Evolutionary conservation across 345 rosid species (phyloP).

Genomic region (Sonneratia alba): DNA sequence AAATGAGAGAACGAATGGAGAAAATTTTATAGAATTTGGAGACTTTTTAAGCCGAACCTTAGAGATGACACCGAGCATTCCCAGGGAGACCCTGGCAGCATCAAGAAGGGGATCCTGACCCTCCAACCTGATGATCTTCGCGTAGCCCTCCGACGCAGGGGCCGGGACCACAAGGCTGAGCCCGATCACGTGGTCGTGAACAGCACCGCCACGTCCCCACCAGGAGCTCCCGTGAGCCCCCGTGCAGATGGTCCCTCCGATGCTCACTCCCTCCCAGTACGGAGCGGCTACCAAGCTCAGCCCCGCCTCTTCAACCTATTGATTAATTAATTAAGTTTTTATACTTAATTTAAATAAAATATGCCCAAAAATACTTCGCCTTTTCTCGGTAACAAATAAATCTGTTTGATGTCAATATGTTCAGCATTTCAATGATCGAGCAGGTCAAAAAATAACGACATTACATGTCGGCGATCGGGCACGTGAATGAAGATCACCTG

Average conservation of each 20-base stretch:
- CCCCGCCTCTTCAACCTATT: conserved; percentile 46
- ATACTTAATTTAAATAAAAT: no score
- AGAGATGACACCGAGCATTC: conserved; percentile 69
- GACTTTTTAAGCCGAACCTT: conserved; percentile 33
- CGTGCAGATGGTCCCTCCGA: conserved; percentile 72
- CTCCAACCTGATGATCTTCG: conserved; percentile 45
- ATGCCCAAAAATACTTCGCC: no score
- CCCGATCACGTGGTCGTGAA: conserved; percentile 76
- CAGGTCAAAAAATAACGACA: no score
- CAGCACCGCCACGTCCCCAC: conserved; percentile 91
- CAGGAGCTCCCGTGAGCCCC: conserved; percentile 98
- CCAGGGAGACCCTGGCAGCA: conserved; percentile 71
- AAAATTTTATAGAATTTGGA: not conserved
- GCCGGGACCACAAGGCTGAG: conserved; percentile 58
- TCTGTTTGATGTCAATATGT: no score
- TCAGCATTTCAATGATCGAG: no score
- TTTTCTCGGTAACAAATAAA: no score
- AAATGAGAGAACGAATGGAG: no score
- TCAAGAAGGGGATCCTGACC: conserved; percentile 46
- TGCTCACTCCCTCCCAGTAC: conserved; percentile 90
- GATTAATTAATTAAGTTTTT: not conserved
- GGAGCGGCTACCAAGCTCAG: conserved; percentile 66
- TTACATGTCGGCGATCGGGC: no score
- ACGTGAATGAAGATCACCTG: no score
- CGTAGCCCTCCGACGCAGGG: conserved; percentile 42